Evolutionary conservation across 805 yeast species (phyloP).

Genomic region (Candida wancherniae): DNA sequence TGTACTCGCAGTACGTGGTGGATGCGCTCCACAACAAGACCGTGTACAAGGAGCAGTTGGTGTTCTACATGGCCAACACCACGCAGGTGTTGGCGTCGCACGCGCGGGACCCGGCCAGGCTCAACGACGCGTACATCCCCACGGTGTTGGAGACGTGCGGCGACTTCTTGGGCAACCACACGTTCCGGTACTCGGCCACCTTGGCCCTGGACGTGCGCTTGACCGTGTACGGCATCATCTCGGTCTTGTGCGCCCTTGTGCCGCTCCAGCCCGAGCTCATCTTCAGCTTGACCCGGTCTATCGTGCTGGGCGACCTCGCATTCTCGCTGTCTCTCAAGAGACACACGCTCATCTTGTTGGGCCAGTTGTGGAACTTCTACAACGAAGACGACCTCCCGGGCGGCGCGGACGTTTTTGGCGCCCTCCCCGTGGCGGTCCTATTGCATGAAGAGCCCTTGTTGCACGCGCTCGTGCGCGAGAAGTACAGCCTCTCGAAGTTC

Average conservation of each 20-base stretch:
- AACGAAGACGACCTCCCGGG: constrained; percentile 14
- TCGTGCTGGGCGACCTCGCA: constrained; percentile 23
- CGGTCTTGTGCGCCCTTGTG: constrained; percentile 71
- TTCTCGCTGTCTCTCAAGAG: constrained; percentile 19
- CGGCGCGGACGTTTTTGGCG: constrained; percentile 18
- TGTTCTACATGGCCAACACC: constrained; percentile 72
- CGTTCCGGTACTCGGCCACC: constrained; percentile 16
- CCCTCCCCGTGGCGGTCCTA: constrained; percentile 5
- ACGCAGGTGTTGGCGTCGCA: constrained; percentile 65
- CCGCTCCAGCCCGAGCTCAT: constrained; percentile 43
- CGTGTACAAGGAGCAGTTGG: constrained; percentile 63
- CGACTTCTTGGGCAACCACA: constrained; percentile 36
- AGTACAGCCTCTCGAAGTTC: constrained; percentile 29
- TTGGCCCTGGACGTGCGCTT: constrained; percentile 57
- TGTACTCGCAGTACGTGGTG: constrained; percentile 55
- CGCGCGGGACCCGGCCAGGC: constrained; percentile 39
- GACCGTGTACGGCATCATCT: constrained; percentile 76
- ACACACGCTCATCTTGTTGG: constrained; percentile 36
- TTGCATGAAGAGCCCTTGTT: constrained; percentile 8
- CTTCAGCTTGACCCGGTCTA: constrained; percentile 29
- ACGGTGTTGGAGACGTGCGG: constrained; percentile 55
- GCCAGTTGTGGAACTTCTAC: constrained; percentile 36
- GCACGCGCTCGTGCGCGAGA: constrained; percentile 18
- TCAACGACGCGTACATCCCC: constrained; percentile 50
- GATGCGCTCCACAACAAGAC: constrained; percentile 49